Percentiles rank a stretch among this genome's conserved stretches.
Conservation (phyloP, 805 yeast species). For the Starmerella sirachaensis region DNA sequence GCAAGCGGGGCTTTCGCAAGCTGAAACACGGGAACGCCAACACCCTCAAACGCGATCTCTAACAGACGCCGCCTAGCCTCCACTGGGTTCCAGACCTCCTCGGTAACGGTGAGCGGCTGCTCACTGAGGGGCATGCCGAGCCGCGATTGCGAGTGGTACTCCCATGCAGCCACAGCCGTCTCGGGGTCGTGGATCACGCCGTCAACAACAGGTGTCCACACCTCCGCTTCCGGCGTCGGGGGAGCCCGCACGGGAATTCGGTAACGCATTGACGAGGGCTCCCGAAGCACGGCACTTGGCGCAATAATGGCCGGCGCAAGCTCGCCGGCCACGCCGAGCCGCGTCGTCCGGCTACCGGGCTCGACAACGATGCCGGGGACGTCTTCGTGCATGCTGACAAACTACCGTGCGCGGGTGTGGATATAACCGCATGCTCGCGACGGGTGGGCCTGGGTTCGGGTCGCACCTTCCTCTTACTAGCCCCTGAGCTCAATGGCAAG, state of each 20-base stretch:
- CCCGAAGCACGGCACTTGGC: conserved; percentile 42
- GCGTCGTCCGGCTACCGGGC: conserved; percentile 73
- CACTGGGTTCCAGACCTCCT: conserved; percentile 72
- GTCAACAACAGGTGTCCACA: conserved; percentile 23
- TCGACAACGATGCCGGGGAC: conserved; percentile 82
- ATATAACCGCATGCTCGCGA: too few relatives aligned
- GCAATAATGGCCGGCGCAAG: conserved; percentile 65
- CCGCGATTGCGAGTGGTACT: conserved; percentile 39
- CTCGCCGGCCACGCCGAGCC: conserved; percentile 86
- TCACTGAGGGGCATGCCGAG: conserved; percentile 47
- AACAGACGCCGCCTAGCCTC: conserved; percentile 55
- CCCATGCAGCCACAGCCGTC: conserved; percentile 63
- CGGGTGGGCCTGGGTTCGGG: too few relatives aligned
- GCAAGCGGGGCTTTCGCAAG: conserved; percentile 72
- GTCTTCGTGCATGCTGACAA: conserved; percentile 57
- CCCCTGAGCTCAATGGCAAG: too few relatives aligned
- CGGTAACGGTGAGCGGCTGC: conserved; percentile 73
- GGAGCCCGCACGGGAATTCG: conserved; percentile 12
- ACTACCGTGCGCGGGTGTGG: too few relatives aligned
- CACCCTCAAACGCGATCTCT: conserved; percentile 56
- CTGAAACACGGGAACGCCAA: conserved; percentile 71
- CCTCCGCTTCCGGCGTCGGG: conserved; percentile 18
- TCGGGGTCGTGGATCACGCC: conserved; percentile 58
- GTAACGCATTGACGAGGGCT: conserved; percentile 18
- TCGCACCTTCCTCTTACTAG: too few relatives aligned